Conservation (phyloP, 306 rosid genomes). For the Dryas alaskensis region DNA sequence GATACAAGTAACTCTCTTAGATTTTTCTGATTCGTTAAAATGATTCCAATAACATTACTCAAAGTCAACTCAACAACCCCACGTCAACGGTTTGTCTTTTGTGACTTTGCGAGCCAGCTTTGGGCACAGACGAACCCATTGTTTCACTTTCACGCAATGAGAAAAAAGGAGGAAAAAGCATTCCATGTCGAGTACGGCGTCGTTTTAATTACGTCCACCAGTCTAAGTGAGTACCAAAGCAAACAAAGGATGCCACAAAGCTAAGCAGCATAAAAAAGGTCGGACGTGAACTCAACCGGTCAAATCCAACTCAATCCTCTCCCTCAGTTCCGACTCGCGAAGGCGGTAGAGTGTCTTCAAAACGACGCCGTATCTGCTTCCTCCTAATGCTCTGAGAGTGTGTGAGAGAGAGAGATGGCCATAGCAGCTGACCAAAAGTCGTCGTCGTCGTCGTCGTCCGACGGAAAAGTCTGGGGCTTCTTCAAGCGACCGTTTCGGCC, state of each 20-base stretch:
- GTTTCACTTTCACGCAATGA: too few species aligned
- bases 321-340: constrained; percentile 30
- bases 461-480: constrained; percentile 87
- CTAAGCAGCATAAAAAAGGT: not conserved
- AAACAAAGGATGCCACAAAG: constrained; percentile 1
- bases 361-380: constrained; percentile 9
- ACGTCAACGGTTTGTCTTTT: constrained; percentile 33
- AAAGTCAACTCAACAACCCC: constrained; percentile 21
- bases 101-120: not conserved
- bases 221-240: not conserved
- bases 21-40: too few species aligned
- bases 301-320: constrained; percentile 29
- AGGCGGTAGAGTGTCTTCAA: not conserved
- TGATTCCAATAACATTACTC: too few species aligned
- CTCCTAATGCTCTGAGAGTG: constrained; percentile 34
- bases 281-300: constrained; percentile 34
- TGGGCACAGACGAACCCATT: not conserved
- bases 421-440: constrained; percentile 62
- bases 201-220: not conserved
- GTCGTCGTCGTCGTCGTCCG: constrained; percentile 58
- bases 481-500: constrained; percentile 75
- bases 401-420: constrained; percentile 42
- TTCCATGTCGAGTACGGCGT: constrained; percentile 4
- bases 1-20: too few species aligned
- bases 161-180: not conserved